These are phyloP conservation scores for Limtongia smithiae DNA, from an alignment of 805 yeast genomes.

Conservation along the genomic window DNA sequence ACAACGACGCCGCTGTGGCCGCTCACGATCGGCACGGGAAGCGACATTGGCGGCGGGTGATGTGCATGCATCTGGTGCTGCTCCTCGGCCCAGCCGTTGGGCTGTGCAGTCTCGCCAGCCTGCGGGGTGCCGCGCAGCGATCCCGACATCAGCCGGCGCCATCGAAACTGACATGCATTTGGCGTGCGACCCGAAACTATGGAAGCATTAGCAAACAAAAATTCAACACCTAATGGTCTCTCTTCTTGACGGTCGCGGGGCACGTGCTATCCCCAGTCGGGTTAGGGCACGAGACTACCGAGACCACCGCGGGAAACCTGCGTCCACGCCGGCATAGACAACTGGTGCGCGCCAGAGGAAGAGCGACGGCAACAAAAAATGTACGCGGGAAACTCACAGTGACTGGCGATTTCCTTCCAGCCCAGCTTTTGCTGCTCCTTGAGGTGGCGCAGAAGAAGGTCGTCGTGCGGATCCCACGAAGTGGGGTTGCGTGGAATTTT, in stretches of 20 bases:
- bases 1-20: no score
- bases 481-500: constrained; percentile 41
- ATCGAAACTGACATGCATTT: constrained; percentile 83
- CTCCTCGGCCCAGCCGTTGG: not conserved
- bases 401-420: constrained; percentile 82
- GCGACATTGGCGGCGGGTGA: no score
- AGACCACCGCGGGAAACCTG: no score
- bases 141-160: constrained; percentile 65
- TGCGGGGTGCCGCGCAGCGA: constrained; percentile 36
- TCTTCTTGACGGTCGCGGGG: no score
- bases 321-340: no score
- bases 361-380: no score
- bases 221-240: no score
- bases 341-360: no score
- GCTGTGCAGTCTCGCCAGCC: constrained; percentile 5
- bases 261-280: no score
- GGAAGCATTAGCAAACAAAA: not conserved
- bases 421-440: constrained; percentile 82
- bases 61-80: no score
- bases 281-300: no score
- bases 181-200: constrained; percentile 69
- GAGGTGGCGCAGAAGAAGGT: constrained; percentile 62
- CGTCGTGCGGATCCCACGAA: constrained; percentile 80
- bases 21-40: no score
- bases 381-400: constrained; percentile 44